Conservation (phyloP, 768 basidiomycete genomes). For the Hygrophorus russula region DNA sequence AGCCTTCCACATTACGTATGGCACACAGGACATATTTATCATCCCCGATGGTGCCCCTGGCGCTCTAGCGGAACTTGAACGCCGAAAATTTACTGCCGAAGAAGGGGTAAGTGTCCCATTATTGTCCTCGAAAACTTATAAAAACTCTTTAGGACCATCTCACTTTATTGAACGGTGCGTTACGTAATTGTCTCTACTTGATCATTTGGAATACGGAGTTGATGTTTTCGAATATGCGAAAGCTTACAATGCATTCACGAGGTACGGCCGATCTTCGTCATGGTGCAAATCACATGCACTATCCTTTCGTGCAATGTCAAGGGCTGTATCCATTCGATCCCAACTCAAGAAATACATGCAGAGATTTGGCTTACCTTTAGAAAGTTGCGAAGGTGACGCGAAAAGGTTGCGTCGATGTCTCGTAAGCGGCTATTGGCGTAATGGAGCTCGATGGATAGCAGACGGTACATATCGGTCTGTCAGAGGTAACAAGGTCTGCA, state of each 20-base stretch:
- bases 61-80: slow-evolving; percentile 82
- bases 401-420: slow-evolving; percentile 78
- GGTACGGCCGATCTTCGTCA: slow-evolving; percentile 70
- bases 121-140: slow-evolving; percentile 2
- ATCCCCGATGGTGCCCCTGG: slow-evolving; percentile 80
- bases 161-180: slow-evolving; percentile 79
- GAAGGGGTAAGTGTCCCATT: slow-evolving; percentile 63
- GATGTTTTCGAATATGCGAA: background rate
- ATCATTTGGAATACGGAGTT: background rate
- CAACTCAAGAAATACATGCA: slow-evolving; percentile 94
- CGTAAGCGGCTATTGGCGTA: slow-evolving; percentile 88
- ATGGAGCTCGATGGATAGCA: slow-evolving; percentile 81
- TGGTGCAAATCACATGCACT: slow-evolving; percentile 93
- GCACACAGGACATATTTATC: slow-evolving; percentile 71
- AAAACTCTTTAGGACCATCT: slow-evolving; percentile 73
- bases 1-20: background rate
- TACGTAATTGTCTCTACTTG: slow-evolving; percentile 1
- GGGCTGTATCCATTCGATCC: slow-evolving; percentile 89
- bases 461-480: slow-evolving; percentile 93
- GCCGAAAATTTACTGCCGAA: slow-evolving; percentile 94
- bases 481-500: slow-evolving; percentile 66
- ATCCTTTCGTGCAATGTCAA: slow-evolving; percentile 88
- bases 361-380: slow-evolving; percentile 70
- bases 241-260: slow-evolving; percentile 92
- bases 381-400: slow-evolving; percentile 86